Evolutionary conservation across 768 basidiomycete species (phyloP), one percentile per base, ranked within the genome.

Genomic region (Strobilomyces confusus): DNA sequence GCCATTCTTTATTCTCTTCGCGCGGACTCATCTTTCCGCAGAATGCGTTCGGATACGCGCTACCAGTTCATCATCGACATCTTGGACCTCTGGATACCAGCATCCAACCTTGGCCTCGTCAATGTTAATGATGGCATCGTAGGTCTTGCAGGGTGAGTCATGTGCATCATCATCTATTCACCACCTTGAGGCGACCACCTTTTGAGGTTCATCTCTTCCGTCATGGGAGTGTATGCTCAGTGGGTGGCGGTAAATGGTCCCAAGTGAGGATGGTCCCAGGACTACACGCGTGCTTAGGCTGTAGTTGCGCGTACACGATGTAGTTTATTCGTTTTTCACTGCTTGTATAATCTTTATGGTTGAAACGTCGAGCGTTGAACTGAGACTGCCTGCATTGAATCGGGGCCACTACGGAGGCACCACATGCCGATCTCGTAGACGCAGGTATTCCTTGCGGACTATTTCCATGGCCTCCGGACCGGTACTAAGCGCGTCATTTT

Each of bases 61-160:
- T 81, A 82, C 58, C 97, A 98, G 70, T 80, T 98, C 60, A 72
- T 87, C 50, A 83, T 90, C 54, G 97, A 99, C 68, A 64, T 82
- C 19, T 75, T 94, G 53, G 97, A 99, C 67, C 70, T 93, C 54
- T 95, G 87, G 84, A 83, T 95, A 62, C 97, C 97, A 6, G 89
- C 92, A 8, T 85, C 86, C 19, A 87, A 80, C 53, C 78, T 94
- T 37, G 90, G 87, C 15, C 73, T 89, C 48, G 77, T 85, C 57
- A 79, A 80, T 59, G 61, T 95, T 58, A 92, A 87, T 65, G 97
- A 98, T 55, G 95, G 95, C 23, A 64, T 82, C 19, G 72, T 95
- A 26, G 95, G 97, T 50, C 75, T 90, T 53, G 78, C 90, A 58
- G 97, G 95, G 92, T 95, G 56, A 63, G 80, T 72, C 12, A 55